phyloP scores from a whole-genome alignment of 768 basidiomycete species.

The Boletus tylopilopsis region DNA sequence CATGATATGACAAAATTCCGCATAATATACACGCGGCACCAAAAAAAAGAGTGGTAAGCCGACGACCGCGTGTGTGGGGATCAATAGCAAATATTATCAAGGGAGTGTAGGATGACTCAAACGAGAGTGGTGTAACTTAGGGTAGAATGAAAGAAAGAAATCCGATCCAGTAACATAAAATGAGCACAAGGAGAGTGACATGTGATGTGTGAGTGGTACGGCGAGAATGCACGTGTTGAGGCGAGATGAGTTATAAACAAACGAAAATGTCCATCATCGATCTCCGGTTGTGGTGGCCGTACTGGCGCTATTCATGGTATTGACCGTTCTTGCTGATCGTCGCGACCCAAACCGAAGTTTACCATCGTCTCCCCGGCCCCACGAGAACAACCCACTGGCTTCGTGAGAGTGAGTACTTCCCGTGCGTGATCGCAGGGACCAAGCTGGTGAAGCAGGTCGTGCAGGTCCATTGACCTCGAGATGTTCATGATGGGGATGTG shows the following conservation, averaged over 20 bases:
- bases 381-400: slow-evolving; percentile 65
- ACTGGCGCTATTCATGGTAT: slow-evolving; percentile 15
- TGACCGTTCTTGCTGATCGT: slow-evolving; percentile 46
- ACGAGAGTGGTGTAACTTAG: slow-evolving; percentile 19
- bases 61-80: slow-evolving; percentile 13
- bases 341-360: slow-evolving; percentile 74
- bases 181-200: slow-evolving; percentile 4
- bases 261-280: slow-evolving; percentile 16
- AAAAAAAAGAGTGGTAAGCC: slow-evolving; percentile 12
- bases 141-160: not conserved
- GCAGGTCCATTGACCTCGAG: slow-evolving; percentile 46
- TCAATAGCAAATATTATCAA: slow-evolving; percentile 31
- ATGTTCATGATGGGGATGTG: slow-evolving; percentile 52
- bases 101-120: slow-evolving; percentile 28
- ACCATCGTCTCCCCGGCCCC: slow-evolving; percentile 58
- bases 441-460: slow-evolving; percentile 75
- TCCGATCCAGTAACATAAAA: slow-evolving; percentile 3
- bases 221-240: not conserved
- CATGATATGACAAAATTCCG: slow-evolving; percentile 27
- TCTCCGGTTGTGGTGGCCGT: slow-evolving; percentile 20
- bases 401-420: slow-evolving; percentile 74
- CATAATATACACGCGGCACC: slow-evolving; percentile 26
- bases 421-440: slow-evolving; percentile 80
- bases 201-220: not conserved
- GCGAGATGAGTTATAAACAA: not conserved